These are phyloP conservation scores for Metroxylon sagu DNA, from an alignment of 176 grass and related monocot genomes.

Conservation along the genomic window DNA sequence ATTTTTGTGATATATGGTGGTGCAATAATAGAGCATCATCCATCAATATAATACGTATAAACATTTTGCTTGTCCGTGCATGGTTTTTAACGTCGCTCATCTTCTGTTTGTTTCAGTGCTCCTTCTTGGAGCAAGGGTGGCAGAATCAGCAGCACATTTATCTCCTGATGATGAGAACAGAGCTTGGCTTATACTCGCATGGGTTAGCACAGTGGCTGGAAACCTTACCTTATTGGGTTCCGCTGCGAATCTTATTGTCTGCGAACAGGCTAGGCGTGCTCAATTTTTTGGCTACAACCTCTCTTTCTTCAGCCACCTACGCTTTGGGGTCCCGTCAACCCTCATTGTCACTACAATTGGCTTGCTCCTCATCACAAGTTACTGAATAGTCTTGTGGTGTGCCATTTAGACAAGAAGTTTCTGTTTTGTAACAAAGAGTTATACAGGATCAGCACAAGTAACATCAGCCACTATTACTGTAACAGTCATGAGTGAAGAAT, in stretches of 20 bases:
- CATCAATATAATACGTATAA: no score
- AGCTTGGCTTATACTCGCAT: constrained; percentile 81
- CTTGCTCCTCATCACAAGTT: constrained; percentile 52
- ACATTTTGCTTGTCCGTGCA: no score
- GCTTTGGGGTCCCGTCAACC: constrained; percentile 65
- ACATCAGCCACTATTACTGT: no score
- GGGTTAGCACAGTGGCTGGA: constrained; percentile 93
- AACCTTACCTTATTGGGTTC: constrained; percentile 86
- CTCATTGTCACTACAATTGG: constrained; percentile 55
- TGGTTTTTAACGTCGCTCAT: no score
- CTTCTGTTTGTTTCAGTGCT: constrained; percentile 35
- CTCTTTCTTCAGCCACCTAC: constrained; percentile 68
- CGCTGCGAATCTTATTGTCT: constrained; percentile 82
- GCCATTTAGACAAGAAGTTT: not conserved
- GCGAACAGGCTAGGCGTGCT: constrained; percentile 71
- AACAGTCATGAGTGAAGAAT: no score
- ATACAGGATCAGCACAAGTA: no score
- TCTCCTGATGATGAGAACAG: constrained; percentile 35
- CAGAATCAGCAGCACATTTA: constrained; percentile 53
- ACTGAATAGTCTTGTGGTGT: constrained; percentile 17
- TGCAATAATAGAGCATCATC: no score
- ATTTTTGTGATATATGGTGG: no score
- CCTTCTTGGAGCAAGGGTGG: constrained; percentile 59
- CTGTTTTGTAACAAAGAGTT: no score
- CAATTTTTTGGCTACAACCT: constrained; percentile 65